A percentile compares a stretch with the other conserved stretches of the same genome.
phyloP scores from a whole-genome alignment of 1,284 basidiomycete genomes.

The Heterobasidion occidentale region DNA sequence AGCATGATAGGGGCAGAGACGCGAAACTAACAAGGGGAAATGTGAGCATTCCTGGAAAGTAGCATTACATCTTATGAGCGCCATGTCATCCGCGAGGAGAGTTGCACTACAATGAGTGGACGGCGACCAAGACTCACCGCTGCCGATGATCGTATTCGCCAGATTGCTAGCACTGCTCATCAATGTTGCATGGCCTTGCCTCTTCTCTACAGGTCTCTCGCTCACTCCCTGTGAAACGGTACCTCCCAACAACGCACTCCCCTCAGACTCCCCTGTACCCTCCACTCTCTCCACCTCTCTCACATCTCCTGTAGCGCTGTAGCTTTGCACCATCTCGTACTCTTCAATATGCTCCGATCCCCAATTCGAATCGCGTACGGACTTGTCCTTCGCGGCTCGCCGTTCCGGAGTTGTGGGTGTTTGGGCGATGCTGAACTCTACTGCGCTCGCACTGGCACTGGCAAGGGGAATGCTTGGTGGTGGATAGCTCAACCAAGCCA shows the following conservation, averaged over 20 bases:
- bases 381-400: background rate
- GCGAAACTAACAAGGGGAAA: slow-evolving; percentile 59
- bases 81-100: slow-evolving; percentile 5
- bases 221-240: slow-evolving; percentile 20
- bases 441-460: background rate
- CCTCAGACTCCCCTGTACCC: slow-evolving; percentile 34
- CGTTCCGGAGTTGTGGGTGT: background rate
- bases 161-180: slow-evolving; percentile 70
- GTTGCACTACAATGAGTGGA: background rate
- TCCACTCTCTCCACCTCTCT: slow-evolving; percentile 8
- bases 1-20: background rate
- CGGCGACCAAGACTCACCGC: slow-evolving; percentile 44
- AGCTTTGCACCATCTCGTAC: slow-evolving; percentile 57
- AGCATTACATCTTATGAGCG: background rate
- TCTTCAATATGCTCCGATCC: slow-evolving; percentile 17
- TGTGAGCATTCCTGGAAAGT: slow-evolving; percentile 64
- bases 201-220: slow-evolving; percentile 22
- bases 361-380: background rate
- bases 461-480: background rate
- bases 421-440: background rate
- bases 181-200: slow-evolving; percentile 60
- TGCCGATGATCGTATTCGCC: slow-evolving; percentile 84
- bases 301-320: slow-evolving; percentile 31
- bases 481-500: background rate
- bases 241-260: slow-evolving; percentile 9